A percentile compares a stretch with the other conserved stretches of the same genome.
Evolutionary conservation across 1,284 basidiomycete species (phyloP).

Genomic region (Cerioporus squamosus): DNA sequence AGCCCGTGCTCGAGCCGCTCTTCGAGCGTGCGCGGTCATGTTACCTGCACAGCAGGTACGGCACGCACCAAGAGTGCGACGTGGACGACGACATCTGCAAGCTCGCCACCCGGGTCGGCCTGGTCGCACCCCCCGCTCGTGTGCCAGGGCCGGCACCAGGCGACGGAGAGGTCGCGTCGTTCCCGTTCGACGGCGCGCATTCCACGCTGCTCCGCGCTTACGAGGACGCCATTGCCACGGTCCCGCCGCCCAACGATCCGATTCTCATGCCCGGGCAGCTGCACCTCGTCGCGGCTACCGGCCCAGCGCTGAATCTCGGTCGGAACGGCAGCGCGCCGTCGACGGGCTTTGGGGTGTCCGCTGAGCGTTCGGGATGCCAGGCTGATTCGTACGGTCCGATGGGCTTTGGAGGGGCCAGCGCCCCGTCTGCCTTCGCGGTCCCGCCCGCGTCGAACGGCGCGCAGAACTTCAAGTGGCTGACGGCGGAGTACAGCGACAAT

Average conservation of each 20-base stretch:
- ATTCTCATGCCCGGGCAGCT: conserved; percentile 24
- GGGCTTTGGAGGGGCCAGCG: background rate
- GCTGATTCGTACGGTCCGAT: conserved; percentile 15
- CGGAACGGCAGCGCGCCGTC: conserved; percentile 9
- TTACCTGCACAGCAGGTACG: conserved; percentile 31
- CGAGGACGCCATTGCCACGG: conserved; percentile 29
- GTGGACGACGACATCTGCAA: conserved; percentile 31
- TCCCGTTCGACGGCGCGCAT: conserved; percentile 33
- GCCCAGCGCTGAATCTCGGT: background rate
- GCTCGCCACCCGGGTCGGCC: conserved; percentile 28
- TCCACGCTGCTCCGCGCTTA: conserved; percentile 27
- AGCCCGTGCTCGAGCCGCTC: conserved; percentile 32
- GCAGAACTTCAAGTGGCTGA: conserved; percentile 25
- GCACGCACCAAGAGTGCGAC: conserved; percentile 21
- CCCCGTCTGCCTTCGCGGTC: background rate
- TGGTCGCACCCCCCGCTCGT: conserved; percentile 6
- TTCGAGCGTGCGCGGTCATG: conserved; percentile 25
- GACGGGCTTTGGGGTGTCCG: conserved; percentile 23
- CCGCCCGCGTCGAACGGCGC: background rate
- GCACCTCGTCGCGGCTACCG: conserved; percentile 8
- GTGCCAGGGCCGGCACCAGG: background rate
- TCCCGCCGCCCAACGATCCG: conserved; percentile 27
- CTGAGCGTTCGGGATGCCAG: conserved; percentile 24
- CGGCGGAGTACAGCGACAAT: conserved; percentile 33
- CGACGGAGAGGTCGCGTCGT: conserved; percentile 15